Conservation (phyloP, 306 rosid species). For the Ochetophila trinervis region DNA sequence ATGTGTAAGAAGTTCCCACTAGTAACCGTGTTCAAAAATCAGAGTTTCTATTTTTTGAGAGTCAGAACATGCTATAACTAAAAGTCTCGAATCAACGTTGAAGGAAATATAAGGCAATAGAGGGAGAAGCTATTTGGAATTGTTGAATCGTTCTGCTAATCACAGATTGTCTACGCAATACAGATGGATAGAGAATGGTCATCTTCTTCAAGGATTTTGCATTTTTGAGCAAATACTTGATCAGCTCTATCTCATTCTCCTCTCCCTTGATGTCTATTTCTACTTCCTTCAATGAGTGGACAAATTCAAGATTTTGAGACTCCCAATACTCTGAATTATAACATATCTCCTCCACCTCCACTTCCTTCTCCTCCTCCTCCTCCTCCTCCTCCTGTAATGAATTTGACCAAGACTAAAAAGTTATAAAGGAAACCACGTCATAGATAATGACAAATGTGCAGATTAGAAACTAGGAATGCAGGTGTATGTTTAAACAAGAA, state of each 20-base stretch:
- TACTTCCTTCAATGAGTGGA: neutral
- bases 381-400: too few species aligned
- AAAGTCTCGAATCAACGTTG: neutral
- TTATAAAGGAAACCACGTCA: too few species aligned
- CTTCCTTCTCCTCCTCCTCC: too few species aligned
- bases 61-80: too few species aligned
- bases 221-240: neutral
- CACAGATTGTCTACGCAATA: neutral
- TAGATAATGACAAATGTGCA: too few species aligned
- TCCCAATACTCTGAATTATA: neutral
- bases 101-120: neutral
- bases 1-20: too few species aligned
- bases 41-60: too few species aligned
- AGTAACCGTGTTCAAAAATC: too few species aligned
- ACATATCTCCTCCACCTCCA: neutral
- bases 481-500: too few species aligned
- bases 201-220: neutral
- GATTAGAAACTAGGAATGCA: too few species aligned
- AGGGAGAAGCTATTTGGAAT: neutral
- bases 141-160: neutral
- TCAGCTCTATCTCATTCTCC: neutral
- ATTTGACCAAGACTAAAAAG: too few species aligned
- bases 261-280: neutral
- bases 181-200: neutral
- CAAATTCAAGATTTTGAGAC: neutral